Evolutionary conservation across 345 rosid genomes (phyloP).

Genomic region (Eucalyptus microcorys): DNA sequence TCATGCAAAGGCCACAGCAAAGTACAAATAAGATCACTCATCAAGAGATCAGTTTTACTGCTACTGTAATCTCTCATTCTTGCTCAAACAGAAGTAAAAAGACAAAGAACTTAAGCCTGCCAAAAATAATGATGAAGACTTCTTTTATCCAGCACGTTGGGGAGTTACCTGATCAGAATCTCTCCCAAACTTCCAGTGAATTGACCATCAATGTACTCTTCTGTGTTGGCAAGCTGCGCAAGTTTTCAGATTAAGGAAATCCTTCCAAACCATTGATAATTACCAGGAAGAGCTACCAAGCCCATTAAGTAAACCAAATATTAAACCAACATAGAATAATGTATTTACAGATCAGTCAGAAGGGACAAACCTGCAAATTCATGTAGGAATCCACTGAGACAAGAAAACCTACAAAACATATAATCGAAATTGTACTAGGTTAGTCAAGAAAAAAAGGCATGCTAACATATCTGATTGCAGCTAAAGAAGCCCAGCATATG

Average conservation of each 20-base stretch:
- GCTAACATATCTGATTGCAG: neutral
- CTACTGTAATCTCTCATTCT: neutral
- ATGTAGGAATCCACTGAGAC: constrained; percentile 95
- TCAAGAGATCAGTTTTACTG: neutral
- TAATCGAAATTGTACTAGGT: neutral
- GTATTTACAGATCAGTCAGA: neutral
- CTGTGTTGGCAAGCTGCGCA: constrained; percentile 75
- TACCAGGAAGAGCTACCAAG: neutral
- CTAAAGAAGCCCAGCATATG: neutral
- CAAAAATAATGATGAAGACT: neutral
- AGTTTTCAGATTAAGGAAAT: neutral
- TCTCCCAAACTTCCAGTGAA: constrained; percentile 85
- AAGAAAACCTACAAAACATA: constrained; percentile 50
- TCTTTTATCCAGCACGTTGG: neutral
- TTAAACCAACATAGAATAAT: neutral
- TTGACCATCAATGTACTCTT: constrained; percentile 81
- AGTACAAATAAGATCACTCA: neutral
- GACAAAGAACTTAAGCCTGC: neutral
- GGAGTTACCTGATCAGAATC: constrained; percentile 70
- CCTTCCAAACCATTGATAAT: neutral
- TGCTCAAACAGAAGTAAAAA: neutral
- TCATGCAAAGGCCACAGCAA: neutral
- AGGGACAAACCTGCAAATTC: constrained; percentile 68
- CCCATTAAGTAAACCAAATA: neutral
- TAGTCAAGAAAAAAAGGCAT: neutral